A percentile compares a stretch with the other conserved stretches of the same genome.
Conservation (phyloP, 2,329 filamentous ascomycete species). For the Trichoderma aggressivum region DNA sequence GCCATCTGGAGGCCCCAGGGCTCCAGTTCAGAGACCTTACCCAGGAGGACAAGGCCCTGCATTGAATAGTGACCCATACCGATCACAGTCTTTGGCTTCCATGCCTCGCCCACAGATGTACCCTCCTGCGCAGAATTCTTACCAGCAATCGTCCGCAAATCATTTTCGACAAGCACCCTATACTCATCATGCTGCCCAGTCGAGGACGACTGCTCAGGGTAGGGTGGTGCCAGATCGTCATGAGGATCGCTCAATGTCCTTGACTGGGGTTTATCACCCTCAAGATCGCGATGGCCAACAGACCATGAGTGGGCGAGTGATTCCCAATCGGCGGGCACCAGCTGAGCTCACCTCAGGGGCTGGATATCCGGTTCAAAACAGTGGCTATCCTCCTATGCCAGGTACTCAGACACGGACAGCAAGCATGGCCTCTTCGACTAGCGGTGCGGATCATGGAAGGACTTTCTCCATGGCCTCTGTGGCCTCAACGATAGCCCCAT, state of each 20-base stretch:
- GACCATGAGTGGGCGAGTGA: conserved; percentile 88
- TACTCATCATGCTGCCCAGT: conserved; percentile 58
- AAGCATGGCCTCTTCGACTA: conserved; percentile 57
- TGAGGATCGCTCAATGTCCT: conserved; percentile 92
- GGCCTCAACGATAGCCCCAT: conserved; percentile 64
- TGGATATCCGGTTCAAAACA: conserved; percentile 35
- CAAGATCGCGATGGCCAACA: conserved; percentile 78
- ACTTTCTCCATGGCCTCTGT: conserved; percentile 93
- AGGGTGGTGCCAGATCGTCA: conserved; percentile 86
- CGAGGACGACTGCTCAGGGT: conserved; percentile 85
- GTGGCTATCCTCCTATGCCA: conserved; percentile 42
- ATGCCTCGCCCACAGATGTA: conserved; percentile 71
- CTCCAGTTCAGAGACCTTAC: conserved; percentile 57
- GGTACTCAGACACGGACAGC: conserved; percentile 57
- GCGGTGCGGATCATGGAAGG: conserved; percentile 50
- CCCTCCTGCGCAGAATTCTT: conserved; percentile 58
- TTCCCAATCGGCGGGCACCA: conserved; percentile 64
- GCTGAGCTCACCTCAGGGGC: conserved; percentile 39
- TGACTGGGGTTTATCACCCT: conserved; percentile 70
- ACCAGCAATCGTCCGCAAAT: conserved; percentile 65
- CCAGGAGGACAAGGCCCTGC: conserved; percentile 63
- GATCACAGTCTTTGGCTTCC: conserved; percentile 88
- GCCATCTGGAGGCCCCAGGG: conserved; percentile 38
- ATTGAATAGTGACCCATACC: conserved; percentile 78
- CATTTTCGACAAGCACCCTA: conserved; percentile 75